Evolutionary conservation across 129 eudicot species (phyloP).

Genomic region (Apium graveolens): DNA sequence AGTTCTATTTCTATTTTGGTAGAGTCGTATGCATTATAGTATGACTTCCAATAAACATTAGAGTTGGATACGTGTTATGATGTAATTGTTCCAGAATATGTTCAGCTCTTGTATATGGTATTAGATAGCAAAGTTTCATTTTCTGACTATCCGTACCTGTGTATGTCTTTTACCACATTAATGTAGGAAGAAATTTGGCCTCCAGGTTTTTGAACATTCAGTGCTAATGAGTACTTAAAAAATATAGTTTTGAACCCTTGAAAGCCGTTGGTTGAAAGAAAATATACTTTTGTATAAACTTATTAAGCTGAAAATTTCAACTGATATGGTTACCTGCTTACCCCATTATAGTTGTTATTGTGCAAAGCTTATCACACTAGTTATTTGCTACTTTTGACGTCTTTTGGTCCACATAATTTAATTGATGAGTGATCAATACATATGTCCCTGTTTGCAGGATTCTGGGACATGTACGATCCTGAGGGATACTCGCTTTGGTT

Average conservation of each 20-base stretch:
- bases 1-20: too few relatives aligned
- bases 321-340: neutral
- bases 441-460: conserved; percentile 38
- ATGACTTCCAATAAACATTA: neutral
- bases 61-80: neutral
- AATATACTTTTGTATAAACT: neutral
- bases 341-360: neutral
- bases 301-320: neutral
- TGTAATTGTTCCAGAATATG: neutral
- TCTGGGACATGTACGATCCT: conserved; percentile 97
- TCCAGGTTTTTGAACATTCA: neutral
- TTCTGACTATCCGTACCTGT: neutral
- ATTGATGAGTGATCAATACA: neutral
- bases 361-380: neutral
- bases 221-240: neutral
- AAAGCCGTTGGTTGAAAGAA: neutral
- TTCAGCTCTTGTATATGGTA: too few relatives aligned
- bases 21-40: neutral
- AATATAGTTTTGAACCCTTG: neutral
- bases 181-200: neutral
- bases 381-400: neutral
- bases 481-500: conserved; percentile 99
- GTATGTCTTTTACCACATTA: neutral
- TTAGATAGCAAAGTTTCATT: too few relatives aligned
- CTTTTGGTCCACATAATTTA: neutral